phyloP scores from a whole-genome alignment of 768 basidiomycete genomes.

The Macrocybe gigantea region DNA sequence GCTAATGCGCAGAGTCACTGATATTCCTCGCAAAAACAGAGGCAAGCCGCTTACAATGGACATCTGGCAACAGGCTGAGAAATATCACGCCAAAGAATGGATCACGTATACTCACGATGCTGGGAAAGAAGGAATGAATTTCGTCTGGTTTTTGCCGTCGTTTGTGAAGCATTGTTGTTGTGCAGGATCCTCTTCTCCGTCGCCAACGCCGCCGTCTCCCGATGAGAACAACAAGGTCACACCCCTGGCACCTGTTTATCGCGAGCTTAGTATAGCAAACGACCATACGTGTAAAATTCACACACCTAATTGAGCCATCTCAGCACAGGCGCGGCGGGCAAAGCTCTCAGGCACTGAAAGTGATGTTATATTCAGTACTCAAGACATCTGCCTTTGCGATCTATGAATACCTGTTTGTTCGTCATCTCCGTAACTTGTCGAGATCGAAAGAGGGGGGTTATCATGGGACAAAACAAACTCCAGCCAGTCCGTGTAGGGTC shows the following conservation, averaged over 20 bases:
- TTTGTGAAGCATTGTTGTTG: constrained; percentile 43
- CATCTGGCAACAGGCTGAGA: constrained; percentile 1
- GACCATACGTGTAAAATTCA: background rate
- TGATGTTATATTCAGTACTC: too few relatives aligned
- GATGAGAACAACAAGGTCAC: constrained; percentile 47
- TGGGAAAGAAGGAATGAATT: constrained; percentile 47
- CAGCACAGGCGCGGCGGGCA: constrained; percentile 39
- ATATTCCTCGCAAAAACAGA: background rate
- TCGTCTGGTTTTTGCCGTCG: constrained; percentile 34
- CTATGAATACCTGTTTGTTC: constrained; percentile 50
- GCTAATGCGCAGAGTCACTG: constrained; percentile 20
- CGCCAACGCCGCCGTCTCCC: constrained; percentile 56
- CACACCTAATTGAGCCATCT: constrained; percentile 47
- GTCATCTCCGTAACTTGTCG: constrained; percentile 63
- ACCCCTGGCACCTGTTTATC: constrained; percentile 38
- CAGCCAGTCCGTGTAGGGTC: constrained; percentile 42
- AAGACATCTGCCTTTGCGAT: too few relatives aligned
- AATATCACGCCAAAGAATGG: background rate
- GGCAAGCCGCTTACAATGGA: constrained; percentile 2
- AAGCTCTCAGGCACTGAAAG: constrained; percentile 35
- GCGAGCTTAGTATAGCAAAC: background rate
- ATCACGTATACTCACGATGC: constrained; percentile 28
- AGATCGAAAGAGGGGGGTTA: constrained; percentile 49
- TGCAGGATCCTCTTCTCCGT: constrained; percentile 34
- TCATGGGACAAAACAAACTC: constrained; percentile 43